phyloP scores from a whole-genome alignment of 441 rosid genomes.

The Dalechampia spathulata region DNA sequence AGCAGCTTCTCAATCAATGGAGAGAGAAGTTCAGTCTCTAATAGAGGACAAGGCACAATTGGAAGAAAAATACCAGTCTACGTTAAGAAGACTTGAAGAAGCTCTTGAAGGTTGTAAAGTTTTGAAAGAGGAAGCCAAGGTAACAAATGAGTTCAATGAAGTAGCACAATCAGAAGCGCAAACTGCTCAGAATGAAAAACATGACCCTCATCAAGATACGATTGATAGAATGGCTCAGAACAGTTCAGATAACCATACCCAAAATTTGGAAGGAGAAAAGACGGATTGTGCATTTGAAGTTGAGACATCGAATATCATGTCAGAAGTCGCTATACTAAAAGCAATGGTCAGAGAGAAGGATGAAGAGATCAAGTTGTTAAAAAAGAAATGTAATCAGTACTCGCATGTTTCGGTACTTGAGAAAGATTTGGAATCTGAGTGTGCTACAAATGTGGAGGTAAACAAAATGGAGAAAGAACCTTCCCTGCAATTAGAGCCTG shows the following conservation, averaged over 20 bases:
- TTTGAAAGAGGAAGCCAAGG: conserved; percentile 66
- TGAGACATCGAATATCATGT: conserved; percentile 46
- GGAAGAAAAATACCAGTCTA: conserved; percentile 63
- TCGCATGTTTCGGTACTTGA: conserved; percentile 52
- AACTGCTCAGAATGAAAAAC: conserved; percentile 53
- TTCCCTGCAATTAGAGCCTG: conserved; percentile 47
- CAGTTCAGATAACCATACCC: conserved; percentile 49
- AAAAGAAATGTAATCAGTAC: conserved; percentile 53
- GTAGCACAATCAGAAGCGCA: conserved; percentile 56
- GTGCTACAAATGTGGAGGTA: conserved; percentile 33
- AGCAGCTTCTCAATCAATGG: conserved; percentile 47
- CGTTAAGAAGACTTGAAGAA: conserved; percentile 62
- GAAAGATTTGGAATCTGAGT: conserved; percentile 49
- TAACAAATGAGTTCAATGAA: conserved; percentile 61
- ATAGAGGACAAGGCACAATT: conserved; percentile 59
- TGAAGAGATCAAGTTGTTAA: conserved; percentile 63
- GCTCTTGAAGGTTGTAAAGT: conserved; percentile 51
- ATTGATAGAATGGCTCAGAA: conserved; percentile 65
- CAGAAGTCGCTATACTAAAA: conserved; percentile 57
- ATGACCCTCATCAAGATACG: conserved; percentile 44
- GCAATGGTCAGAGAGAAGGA: conserved; percentile 76
- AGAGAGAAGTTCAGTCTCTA: conserved; percentile 51
- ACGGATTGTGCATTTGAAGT: conserved; percentile 41
- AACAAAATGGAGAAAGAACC: conserved; percentile 51
- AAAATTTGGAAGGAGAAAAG: conserved; percentile 53